Evolutionary conservation across 352 stramenopile genomes (phyloP), one percentile per base, ranked within the genome.

Genomic region (Globisporangium nunn): DNA sequence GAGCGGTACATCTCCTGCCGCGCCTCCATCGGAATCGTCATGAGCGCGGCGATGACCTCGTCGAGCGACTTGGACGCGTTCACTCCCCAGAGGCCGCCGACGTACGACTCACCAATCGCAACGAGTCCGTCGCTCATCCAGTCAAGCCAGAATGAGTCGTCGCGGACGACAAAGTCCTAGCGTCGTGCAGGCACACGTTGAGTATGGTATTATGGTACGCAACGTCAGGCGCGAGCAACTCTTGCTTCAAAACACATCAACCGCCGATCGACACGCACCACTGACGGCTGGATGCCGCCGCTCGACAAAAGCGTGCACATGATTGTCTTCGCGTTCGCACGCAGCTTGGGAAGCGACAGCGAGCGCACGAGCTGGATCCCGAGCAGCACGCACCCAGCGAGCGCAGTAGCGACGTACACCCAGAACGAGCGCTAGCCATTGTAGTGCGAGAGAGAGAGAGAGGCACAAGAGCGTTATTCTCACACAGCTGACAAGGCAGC

Each of bases 51-150:
- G 50, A 93, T 68, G 31, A 93, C 67, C 18, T 88, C 78, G 48
- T 93, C 84, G 14, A 93, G 59, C 7, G 78, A 73, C 47, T 76
- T 64, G 44, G 64, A 58, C 6, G 76, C 61, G 35, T 85, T 84
- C 1, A 75, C 72, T 8, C 68, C 68, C 81, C 84, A 93, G n/a
- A 91, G 59, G 1, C 79, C 81, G 18, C 76, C 80, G 1, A 93
- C 71, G 55, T 91, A 93, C 1, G 84, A 89, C 52, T 93, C 84
- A 7, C 84, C 84, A 45, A 93, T 93, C 8, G 79, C 79, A 6
- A 93, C 71, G 14, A 93, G 75, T 2, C 84, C 84, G 31, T 91
- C 81, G 41, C 79, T 87, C 81, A 93, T 92, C 84, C 84, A 93
- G 61, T 93, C 84, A 10, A 93, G 65, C 84, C 84, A 93, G 54